Base-by-base conservation (phyloP, 768 basidiomycete species). In the Suillus hirtellus region DNA sequence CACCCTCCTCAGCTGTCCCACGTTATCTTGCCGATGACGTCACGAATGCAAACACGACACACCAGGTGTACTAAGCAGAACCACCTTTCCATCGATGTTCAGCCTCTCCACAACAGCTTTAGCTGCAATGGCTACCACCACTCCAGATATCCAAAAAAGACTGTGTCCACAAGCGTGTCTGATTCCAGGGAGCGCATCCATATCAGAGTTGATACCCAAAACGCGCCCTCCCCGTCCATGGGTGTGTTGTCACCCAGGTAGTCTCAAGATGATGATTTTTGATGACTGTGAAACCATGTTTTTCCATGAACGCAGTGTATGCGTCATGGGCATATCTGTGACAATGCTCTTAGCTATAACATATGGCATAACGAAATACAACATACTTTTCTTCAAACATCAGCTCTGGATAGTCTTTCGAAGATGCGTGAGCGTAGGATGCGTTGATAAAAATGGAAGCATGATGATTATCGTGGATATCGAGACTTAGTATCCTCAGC, bases 121-220 rank as follows among this genome's bases (percentile, higher is more conserved):
- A 17, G 89, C 79, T 0, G 85, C 86, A 47, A 84, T 78, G 0
- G 89, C 86, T 34, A 89, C 84, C 1, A 85, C 89, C 10, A 90
- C 85, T 15, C 89, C 89, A 67, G 77, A 68, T 42, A 90, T 89
- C 1, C 86, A 89, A 63, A 92, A 90, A 49, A 92, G 76, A 65
- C 90, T 91, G 70, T 92, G 90, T 3, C 89, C 89, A 69, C 89
- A 92, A 1, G 86, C 88, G 65, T 89, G 88, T 1, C 87, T 83
- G 31, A 85, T 76, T 0, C 81, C 72, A 61, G 67, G 68, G 15
- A 86, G 75, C 1, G 85, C 86, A 64, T 85, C 84, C 84, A 86
- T 85, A 81, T 91, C 89, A 34, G 89, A 90, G 71, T 92, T 91
- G 63, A 92, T 77, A 0, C 89, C 90, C 46, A 91, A 82, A 0